These are phyloP conservation scores for Adenanthera pavonina DNA, from an alignment of 306 rosid species.

Conservation along the genomic window DNA sequence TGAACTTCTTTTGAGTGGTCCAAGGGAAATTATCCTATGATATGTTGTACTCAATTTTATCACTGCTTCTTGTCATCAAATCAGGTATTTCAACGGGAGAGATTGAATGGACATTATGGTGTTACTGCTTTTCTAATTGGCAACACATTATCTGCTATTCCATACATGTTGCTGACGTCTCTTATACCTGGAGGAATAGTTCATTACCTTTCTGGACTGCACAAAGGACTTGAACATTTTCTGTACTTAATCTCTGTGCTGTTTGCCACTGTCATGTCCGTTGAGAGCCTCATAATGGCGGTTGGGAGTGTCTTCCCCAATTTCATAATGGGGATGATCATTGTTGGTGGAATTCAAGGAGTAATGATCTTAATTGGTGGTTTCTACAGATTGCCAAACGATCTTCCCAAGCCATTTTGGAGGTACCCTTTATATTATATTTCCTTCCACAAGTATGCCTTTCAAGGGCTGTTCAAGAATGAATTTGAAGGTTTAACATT, in stretches of 20 bases:
- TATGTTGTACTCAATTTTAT: slow-evolving; percentile 16
- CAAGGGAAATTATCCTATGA: not conserved
- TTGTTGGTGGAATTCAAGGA: slow-evolving; percentile 69
- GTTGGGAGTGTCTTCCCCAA: slow-evolving; percentile 71
- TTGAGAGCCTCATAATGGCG: slow-evolving; percentile 80
- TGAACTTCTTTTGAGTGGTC: not conserved
- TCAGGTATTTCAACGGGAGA: slow-evolving; percentile 71
- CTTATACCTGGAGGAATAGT: slow-evolving; percentile 60
- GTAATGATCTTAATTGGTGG: slow-evolving; percentile 53
- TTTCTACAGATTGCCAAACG: slow-evolving; percentile 52
- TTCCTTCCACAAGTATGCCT: slow-evolving; percentile 58
- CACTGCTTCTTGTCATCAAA: not conserved
- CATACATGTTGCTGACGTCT: slow-evolving; percentile 56
- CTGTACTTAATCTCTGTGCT: slow-evolving; percentile 46
- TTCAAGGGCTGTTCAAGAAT: slow-evolving; percentile 61
- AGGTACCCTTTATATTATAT: slow-evolving; percentile 52
- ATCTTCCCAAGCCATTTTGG: slow-evolving; percentile 50
- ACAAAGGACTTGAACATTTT: slow-evolving; percentile 48
- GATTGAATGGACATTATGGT: slow-evolving; percentile 74
- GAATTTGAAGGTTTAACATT: slow-evolving; percentile 49
- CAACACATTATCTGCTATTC: slow-evolving; percentile 66
- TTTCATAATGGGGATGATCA: slow-evolving; percentile 69
- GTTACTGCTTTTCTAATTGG: slow-evolving; percentile 55
- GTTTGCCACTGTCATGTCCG: slow-evolving; percentile 52
- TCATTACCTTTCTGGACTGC: slow-evolving; percentile 65